Percentiles rank a stretch among this genome's conserved stretches.
These are phyloP conservation scores for Cardiospermum halicacabum DNA, from an alignment of 345 rosid species.

Conservation along the genomic window DNA sequence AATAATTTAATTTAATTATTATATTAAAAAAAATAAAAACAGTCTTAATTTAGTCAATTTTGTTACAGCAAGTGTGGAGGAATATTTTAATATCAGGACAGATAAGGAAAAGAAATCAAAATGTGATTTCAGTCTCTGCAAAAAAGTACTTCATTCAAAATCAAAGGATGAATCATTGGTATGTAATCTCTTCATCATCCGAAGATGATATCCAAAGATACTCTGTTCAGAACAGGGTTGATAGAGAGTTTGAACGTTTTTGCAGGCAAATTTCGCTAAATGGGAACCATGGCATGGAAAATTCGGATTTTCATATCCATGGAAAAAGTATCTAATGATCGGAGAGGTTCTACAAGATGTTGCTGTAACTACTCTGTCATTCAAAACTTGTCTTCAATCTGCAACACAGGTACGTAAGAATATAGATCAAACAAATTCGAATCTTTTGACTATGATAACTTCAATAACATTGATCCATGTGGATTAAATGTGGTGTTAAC, in stretches of 20 bases:
- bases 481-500: no score
- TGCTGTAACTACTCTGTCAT: constrained; percentile 38
- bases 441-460: neutral
- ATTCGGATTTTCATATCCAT: constrained; percentile 72
- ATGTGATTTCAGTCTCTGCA: constrained; percentile 30
- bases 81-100: constrained; percentile 23
- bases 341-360: constrained; percentile 57
- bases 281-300: constrained; percentile 98
- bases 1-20: no score
- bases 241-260: neutral
- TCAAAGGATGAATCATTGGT: constrained; percentile 64
- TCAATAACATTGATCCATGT: no score
- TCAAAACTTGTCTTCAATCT: constrained; percentile 32
- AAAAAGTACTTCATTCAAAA: constrained; percentile 44
- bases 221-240: no score
- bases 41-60: no score
- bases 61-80: constrained; percentile 42
- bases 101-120: constrained; percentile 28
- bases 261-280: constrained; percentile 74
- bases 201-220: no score
- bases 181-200: neutral
- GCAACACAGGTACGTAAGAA: constrained; percentile 34
- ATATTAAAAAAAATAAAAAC: no score
- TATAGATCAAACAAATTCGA: neutral
- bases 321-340: constrained; percentile 58